Percentiles rank a stretch among this genome's conserved stretches.
phyloP scores from a whole-genome alignment of 306 rosid species.

The Pyrus communis region DNA sequence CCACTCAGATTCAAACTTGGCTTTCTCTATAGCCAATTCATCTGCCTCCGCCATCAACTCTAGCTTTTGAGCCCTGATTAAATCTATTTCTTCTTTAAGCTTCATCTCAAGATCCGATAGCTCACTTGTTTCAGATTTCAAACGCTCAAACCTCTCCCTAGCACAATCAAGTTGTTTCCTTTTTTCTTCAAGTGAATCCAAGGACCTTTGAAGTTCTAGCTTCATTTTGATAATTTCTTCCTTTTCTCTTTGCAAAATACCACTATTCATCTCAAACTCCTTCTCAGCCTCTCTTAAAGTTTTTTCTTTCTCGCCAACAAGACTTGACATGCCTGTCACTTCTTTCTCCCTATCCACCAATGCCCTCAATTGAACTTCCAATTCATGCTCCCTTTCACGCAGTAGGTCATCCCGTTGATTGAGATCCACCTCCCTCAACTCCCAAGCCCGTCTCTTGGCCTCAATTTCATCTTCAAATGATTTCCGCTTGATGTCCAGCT shows the following conservation, averaged over 20 bases:
- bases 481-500: constrained; percentile 57
- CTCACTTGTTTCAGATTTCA: constrained; percentile 76
- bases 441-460: constrained; percentile 87
- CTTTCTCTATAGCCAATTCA: constrained; percentile 68
- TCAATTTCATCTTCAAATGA: constrained; percentile 73
- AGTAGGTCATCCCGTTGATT: constrained; percentile 62
- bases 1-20: constrained; percentile 95
- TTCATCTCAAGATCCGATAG: constrained; percentile 69
- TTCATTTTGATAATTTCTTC: constrained; percentile 54
- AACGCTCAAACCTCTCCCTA: constrained; percentile 53
- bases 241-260: constrained; percentile 56
- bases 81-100: constrained; percentile 89
- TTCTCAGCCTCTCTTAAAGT: constrained; percentile 40
- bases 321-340: constrained; percentile 41
- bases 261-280: constrained; percentile 57
- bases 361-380: constrained; percentile 56
- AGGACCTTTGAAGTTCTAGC: constrained; percentile 49
- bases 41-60: constrained; percentile 76
- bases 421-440: constrained; percentile 91
- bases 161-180: constrained; percentile 47
- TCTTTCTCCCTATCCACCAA: constrained; percentile 73
- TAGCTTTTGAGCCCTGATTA: constrained; percentile 61
- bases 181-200: constrained; percentile 55
- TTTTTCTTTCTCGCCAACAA: constrained; percentile 57
- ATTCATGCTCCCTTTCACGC: constrained; percentile 64